Evolutionary conservation across 345 rosid genomes (phyloP).

Genomic region (Leavenworthia alabamica): DNA sequence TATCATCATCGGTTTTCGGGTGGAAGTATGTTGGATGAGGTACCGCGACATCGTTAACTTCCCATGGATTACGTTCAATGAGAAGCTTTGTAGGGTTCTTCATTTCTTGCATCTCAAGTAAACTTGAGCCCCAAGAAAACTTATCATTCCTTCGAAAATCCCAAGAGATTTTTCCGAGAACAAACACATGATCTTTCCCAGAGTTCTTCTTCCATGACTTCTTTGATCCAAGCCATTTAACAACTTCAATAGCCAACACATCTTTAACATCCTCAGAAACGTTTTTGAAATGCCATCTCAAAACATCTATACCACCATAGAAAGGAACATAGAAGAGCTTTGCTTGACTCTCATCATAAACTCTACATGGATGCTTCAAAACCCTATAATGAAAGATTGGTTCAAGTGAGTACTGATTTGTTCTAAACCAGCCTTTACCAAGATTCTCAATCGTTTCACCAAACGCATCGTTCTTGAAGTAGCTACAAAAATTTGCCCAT

Average conservation of each 20-base stretch:
- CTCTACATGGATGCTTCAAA: constrained; percentile 78
- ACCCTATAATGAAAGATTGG: constrained; percentile 65
- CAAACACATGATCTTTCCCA: constrained; percentile 86
- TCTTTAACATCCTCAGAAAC: constrained; percentile 68
- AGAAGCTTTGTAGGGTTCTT: constrained; percentile 73
- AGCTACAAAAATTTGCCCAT: constrained; percentile 58
- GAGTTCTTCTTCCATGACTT: constrained; percentile 47
- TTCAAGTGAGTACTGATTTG: constrained; percentile 75
- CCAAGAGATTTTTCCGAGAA: constrained; percentile 77
- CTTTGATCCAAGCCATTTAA: constrained; percentile 63
- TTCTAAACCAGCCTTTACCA: constrained; percentile 58
- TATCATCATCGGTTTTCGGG: constrained; percentile 60
- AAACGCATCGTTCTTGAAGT: constrained; percentile 48
- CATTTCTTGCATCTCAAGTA: constrained; percentile 65
- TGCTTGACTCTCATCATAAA: constrained; percentile 50
- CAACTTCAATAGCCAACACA: constrained; percentile 41
- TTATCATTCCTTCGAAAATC: constrained; percentile 63
- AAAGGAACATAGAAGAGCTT: constrained; percentile 80
- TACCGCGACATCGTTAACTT: constrained; percentile 61
- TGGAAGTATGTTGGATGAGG: constrained; percentile 87
- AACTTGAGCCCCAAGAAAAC: constrained; percentile 62
- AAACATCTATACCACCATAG: constrained; percentile 70
- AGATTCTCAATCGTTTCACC: constrained; percentile 55
- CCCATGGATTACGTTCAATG: constrained; percentile 87
- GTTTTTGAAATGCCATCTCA: constrained; percentile 89